Evolutionary conservation across 305 asterid genomes (phyloP).

Genomic region (Fraxinus platypoda): DNA sequence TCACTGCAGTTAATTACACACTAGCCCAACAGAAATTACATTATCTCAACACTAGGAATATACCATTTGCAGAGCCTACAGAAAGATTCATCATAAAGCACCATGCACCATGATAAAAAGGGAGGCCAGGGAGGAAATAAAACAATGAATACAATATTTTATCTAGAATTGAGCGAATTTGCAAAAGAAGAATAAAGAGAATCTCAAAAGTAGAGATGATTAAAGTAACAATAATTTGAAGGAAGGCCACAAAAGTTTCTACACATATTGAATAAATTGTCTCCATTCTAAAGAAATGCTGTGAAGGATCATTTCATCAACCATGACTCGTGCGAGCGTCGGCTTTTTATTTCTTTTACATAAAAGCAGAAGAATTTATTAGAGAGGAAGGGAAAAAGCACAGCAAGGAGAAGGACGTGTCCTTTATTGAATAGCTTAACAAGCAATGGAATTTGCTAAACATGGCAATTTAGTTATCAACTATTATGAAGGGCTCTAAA

Average conservation of each 20-base stretch:
- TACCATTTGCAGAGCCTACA: slow-evolving; percentile 2
- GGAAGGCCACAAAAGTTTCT: neutral
- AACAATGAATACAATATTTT: slow-evolving; percentile 3
- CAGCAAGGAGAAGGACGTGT: neutral
- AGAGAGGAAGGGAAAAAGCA: neutral
- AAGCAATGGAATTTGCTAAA: neutral
- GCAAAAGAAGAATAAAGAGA: neutral
- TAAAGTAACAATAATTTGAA: neutral
- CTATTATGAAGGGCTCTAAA: neutral
- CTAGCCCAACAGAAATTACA: neutral
- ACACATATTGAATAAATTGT: neutral
- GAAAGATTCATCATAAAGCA: neutral
- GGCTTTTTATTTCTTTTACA: neutral
- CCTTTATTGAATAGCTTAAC: neutral
- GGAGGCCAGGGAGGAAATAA: neutral
- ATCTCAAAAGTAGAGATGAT: neutral
- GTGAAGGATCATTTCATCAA: neutral
- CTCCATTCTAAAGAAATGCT: neutral
- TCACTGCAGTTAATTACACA: neutral
- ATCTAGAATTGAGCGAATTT: neutral
- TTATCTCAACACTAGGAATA: neutral
- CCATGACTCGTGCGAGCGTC: neutral
- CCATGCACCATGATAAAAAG: neutral
- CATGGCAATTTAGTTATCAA: neutral
- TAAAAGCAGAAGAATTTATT: neutral